Conservation (phyloP, 148 eudicot species). For the Drosera capensis region DNA sequence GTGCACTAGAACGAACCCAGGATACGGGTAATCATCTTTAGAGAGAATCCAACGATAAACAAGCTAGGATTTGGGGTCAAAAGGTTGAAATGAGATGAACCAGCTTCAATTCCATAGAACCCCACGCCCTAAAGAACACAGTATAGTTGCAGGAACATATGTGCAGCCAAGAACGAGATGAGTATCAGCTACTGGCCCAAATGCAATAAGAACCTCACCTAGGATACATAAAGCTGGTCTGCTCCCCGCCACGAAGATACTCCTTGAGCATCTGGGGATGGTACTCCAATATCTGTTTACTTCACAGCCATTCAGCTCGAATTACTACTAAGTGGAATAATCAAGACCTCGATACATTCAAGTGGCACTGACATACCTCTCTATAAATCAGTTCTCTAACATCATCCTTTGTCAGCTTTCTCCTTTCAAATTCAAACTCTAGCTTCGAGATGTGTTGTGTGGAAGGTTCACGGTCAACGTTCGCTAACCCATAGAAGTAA, state of each 20-base stretch:
- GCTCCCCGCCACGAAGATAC: conserved; percentile 63
- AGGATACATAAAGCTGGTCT: conserved; percentile 83
- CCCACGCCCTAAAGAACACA: too few species aligned
- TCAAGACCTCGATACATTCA: not conserved
- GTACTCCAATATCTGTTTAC: conserved; percentile 81
- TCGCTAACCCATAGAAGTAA: conserved; percentile 61
- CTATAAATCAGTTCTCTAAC: conserved; percentile 77
- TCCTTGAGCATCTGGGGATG: conserved; percentile 94
- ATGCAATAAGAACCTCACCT: conserved; percentile 26
- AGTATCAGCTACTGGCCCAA: too few species aligned
- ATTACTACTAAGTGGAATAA: conserved; percentile 8
- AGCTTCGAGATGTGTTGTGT: conserved; percentile 56
- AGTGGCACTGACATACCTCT: conserved; percentile 39
- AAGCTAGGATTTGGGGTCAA: too few species aligned
- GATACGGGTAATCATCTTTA: too few species aligned
- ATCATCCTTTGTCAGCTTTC: conserved; percentile 60
- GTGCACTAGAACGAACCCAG: too few species aligned
- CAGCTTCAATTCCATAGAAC: too few species aligned
- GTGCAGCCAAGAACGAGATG: not conserved
- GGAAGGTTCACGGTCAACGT: conserved; percentile 60
- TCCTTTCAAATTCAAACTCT: conserved; percentile 74
- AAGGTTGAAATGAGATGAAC: too few species aligned
- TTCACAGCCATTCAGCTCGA: conserved; percentile 17
- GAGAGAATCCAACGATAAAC: too few species aligned
- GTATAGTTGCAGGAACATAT: too few species aligned